Percentiles rank a stretch among this genome's conserved stretches.
These are phyloP conservation scores for Dactylellina parvicollis DNA, from an alignment of 2,329 filamentous ascomycete species.

Conservation along the genomic window DNA sequence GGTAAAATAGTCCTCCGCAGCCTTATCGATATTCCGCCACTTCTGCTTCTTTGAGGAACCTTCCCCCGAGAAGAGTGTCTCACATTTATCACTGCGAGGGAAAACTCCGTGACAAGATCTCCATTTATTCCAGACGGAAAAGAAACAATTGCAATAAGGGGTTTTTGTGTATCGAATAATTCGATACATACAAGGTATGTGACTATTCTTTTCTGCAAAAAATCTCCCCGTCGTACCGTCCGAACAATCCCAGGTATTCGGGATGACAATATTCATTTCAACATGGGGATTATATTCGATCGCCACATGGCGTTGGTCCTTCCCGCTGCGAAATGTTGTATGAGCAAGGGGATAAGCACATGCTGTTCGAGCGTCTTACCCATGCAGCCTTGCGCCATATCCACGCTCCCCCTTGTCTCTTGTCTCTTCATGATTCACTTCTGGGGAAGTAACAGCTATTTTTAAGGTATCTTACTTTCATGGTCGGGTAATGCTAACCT, in stretches of 20 bases:
- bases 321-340: slow-evolving; percentile 11
- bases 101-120: not conserved
- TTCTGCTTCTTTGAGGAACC: slow-evolving; percentile 8
- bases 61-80: slow-evolving; percentile 34
- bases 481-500: slow-evolving; percentile 8
- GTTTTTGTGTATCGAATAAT: slow-evolving; percentile 30
- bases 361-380: not conserved
- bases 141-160: slow-evolving; percentile 7
- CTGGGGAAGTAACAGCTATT: slow-evolving; percentile 2
- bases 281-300: slow-evolving; percentile 7
- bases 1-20: slow-evolving; percentile 17
- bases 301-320: slow-evolving; percentile 38
- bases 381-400: slow-evolving; percentile 11
- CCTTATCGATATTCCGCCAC: slow-evolving; percentile 20
- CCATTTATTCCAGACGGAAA: not conserved
- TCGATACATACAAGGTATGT: slow-evolving; percentile 44
- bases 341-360: slow-evolving; percentile 16
- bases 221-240: slow-evolving; percentile 51
- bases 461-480: slow-evolving; percentile 24
- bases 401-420: not conserved
- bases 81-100: slow-evolving; percentile 5
- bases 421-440: not conserved
- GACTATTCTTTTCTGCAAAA: not conserved
- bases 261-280: slow-evolving; percentile 19
- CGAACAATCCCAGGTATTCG: slow-evolving; percentile 22